These are phyloP conservation scores for Lipomyces lipofer DNA, from an alignment of 805 yeast genomes.

Conservation along the genomic window DNA sequence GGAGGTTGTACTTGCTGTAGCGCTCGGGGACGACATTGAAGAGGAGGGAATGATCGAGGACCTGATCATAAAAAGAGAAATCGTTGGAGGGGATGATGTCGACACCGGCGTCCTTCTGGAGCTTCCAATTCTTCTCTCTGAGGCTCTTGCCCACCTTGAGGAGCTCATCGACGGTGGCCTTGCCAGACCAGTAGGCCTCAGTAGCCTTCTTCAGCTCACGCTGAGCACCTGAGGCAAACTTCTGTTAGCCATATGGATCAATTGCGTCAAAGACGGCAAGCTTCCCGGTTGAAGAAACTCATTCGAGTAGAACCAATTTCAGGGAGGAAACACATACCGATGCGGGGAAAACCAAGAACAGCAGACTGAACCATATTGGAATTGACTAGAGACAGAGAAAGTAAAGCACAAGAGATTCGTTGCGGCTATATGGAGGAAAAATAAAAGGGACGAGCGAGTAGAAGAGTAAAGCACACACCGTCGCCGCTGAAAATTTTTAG, in stretches of 20 bases:
- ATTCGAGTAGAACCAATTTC: not conserved
- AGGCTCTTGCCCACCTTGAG: slow-evolving; percentile 91
- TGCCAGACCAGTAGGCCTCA: slow-evolving; percentile 98
- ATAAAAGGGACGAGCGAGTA: too few relatives aligned
- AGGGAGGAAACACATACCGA: slow-evolving; percentile 39
- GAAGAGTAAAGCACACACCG: too few relatives aligned
- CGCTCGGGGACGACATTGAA: slow-evolving; percentile 97
- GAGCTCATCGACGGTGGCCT: slow-evolving; percentile 81
- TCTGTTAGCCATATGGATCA: not conserved
- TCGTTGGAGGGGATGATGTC: slow-evolving; percentile 97
- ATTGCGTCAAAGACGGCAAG: not conserved
- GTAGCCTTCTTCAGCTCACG: slow-evolving; percentile 99
- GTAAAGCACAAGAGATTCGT: too few relatives aligned
- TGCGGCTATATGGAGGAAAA: too few relatives aligned
- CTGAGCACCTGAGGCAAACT: slow-evolving; percentile 68
- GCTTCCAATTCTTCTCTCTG: slow-evolving; percentile 96
- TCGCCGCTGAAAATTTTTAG: too few relatives aligned
- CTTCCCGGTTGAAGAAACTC: not conserved
- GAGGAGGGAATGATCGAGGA: slow-evolving; percentile 84
- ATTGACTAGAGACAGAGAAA: too few relatives aligned
- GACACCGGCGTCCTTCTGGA: slow-evolving; percentile 96
- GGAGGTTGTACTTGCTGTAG: slow-evolving; percentile 87
- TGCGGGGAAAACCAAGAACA: slow-evolving; percentile 99
- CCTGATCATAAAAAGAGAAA: slow-evolving; percentile 97
- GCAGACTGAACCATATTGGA: slow-evolving; percentile 92